A percentile compares a stretch with the other conserved stretches of the same genome.
Conservation (phyloP, 768 basidiomycete species). For the Paxillus rubicundulus region DNA sequence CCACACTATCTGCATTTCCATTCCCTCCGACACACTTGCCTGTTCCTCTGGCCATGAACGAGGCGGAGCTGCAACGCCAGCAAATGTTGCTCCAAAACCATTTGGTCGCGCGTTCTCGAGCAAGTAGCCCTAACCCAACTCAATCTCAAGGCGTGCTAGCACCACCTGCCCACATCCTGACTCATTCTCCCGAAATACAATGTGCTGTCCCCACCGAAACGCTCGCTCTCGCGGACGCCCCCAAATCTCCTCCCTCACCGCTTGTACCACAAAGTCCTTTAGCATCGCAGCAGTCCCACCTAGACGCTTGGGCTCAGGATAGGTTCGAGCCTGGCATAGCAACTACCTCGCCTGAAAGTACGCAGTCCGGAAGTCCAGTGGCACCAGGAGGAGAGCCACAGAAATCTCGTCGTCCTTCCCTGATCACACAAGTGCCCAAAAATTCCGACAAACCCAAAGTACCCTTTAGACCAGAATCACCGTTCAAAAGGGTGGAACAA, state of each 20-base stretch:
- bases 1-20: slow-evolving; percentile 72
- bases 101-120: slow-evolving; percentile 13
- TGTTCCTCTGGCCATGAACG: slow-evolving; percentile 43
- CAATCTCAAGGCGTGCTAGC: not conserved
- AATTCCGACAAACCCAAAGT: slow-evolving; percentile 14
- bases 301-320: slow-evolving; percentile 1
- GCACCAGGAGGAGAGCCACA: slow-evolving; percentile 1
- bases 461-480: slow-evolving; percentile 9
- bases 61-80: slow-evolving; percentile 27
- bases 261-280: slow-evolving; percentile 7
- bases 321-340: not conserved
- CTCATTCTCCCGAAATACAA: slow-evolving; percentile 21
- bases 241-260: slow-evolving; percentile 4
- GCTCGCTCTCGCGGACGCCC: not conserved
- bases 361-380: not conserved
- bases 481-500: slow-evolving; percentile 21
- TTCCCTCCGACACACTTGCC: slow-evolving; percentile 72
- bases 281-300: slow-evolving; percentile 2
- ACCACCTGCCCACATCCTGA: slow-evolving; percentile 11
- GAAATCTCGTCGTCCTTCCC: slow-evolving; percentile 20
- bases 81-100: slow-evolving; percentile 23
- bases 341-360: not conserved
- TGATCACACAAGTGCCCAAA: slow-evolving; percentile 17
- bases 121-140: slow-evolving; percentile 15
- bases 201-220: slow-evolving; percentile 5